These are phyloP conservation scores for Fraxinus ornus DNA, from an alignment of 305 asterid species.

Conservation along the genomic window DNA sequence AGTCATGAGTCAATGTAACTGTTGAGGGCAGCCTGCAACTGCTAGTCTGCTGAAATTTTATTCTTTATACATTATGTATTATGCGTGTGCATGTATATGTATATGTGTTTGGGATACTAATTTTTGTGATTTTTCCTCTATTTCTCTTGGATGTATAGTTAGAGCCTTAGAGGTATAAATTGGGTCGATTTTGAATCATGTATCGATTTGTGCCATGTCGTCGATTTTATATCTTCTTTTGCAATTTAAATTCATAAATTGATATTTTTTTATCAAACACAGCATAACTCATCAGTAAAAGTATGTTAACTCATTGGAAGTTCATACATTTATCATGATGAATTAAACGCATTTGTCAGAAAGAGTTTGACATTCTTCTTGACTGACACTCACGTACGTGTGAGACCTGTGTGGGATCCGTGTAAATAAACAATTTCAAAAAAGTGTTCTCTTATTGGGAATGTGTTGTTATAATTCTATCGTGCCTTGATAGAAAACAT, in stretches of 20 bases:
- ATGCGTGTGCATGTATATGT: not conserved
- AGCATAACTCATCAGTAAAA: no score
- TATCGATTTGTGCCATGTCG: not conserved
- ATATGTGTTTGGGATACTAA: not conserved
- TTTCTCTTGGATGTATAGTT: not conserved
- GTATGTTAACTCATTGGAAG: not conserved
- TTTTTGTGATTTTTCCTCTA: not conserved
- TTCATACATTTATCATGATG: no score
- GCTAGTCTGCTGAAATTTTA: not conserved
- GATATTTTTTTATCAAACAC: no score
- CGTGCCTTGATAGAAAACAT: no score
- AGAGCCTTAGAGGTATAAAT: not conserved
- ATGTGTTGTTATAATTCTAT: no score
- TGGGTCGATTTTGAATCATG: not conserved
- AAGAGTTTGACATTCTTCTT: not conserved
- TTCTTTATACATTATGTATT: not conserved
- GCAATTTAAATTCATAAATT: not conserved
- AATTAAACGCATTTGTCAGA: not conserved
- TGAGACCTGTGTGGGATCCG: rapidly evolving
- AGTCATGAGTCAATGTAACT: conserved; percentile 32
- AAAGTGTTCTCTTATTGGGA: no score
- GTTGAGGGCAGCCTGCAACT: conserved; percentile 1
- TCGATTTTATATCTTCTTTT: not conserved
- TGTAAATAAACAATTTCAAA: no score
- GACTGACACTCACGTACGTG: not conserved